Evolutionary conservation across 1,284 basidiomycete species (phyloP), one percentile per base, ranked within the genome.

Genomic region (Chalciporus sp.): DNA sequence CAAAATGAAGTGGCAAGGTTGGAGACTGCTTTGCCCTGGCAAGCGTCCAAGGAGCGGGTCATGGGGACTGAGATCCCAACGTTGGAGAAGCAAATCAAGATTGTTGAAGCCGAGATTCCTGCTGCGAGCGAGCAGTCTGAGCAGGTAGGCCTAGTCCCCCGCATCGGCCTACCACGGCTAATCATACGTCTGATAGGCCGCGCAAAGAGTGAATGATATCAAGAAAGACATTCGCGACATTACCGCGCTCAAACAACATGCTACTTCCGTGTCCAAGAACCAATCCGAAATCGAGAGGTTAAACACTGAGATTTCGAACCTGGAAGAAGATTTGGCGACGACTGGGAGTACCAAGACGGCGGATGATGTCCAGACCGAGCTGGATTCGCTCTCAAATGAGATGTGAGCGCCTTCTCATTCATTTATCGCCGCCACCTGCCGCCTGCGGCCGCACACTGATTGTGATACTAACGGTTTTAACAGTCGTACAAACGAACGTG

Each of bases 321-420:
- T 94, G 37, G 91, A 96, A 70, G 75, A 75, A 33, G 85, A 89
- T 39, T 77, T 98, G 11, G 74, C 80, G 20, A 74, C 80, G 4
- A 85, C 84, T 1, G 94, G 94, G 2, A 88, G 87, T 12, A 81
- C 83, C 7, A 92, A 87, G 71, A 94, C 93, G 0, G 82, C 84
- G 1, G 91, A 94, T 46, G 93, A 95, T 48, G 86, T 97, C 3
- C 90, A 96, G 67, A 73, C 67, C 23, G 87, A 95, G 63, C 75
- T 95, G 7, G 83, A 89, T 50, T 72, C 72, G 5, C 63, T 94
- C 31, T 76, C 80, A 1, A 72, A 71, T 17, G 77, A 88, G 50
- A 79, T 94, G 94, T 96, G 60, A 63, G 87, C 50, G 56, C 51
- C 7, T 35, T 16, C 7, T 16, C 35, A 7, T 16, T n/a, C n/a